phyloP scores from a whole-genome alignment of 2,329 filamentous ascomycete genomes.

The Alternaria longipes region DNA sequence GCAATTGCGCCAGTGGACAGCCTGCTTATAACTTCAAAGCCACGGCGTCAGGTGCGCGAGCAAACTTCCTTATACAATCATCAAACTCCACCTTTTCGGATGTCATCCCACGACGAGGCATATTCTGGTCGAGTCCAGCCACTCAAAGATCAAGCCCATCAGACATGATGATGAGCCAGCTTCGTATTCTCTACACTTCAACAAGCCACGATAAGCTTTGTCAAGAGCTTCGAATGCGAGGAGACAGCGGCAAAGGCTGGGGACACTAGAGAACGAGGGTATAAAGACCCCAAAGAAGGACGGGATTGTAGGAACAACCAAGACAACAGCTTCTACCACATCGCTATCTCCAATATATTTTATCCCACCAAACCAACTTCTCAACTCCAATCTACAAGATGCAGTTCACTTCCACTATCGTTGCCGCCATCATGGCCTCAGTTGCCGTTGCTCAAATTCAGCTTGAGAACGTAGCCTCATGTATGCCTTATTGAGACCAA shows the following conservation, averaged over 20 bases:
- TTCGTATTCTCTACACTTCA: constrained; percentile 7
- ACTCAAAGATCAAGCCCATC: constrained; percentile 4
- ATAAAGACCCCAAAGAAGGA: constrained; percentile 3
- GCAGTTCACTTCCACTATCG: constrained; percentile 11
- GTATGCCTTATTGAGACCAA: neutral
- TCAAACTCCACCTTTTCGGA: neutral
- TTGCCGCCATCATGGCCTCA: constrained; percentile 13
- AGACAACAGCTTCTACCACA: neutral
- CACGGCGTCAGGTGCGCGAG: constrained; percentile 4
- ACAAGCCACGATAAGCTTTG: constrained; percentile 1
- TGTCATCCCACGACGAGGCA: neutral
- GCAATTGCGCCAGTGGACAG: neutral
- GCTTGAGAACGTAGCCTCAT: constrained; percentile 14
- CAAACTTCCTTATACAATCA: neutral
- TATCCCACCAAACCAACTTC: neutral
- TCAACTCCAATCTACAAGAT: constrained; percentile 3
- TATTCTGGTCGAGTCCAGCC: neutral
- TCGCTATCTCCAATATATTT: neutral
- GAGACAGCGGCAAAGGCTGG: neutral
- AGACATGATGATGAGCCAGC: neutral
- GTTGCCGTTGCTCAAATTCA: constrained; percentile 9
- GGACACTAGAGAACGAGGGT: neutral
- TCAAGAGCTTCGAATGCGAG: neutral
- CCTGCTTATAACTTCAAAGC: constrained; percentile 2
- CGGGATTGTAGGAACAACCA: neutral